Percentiles rank a stretch among this genome's conserved stretches.
phyloP scores from a whole-genome alignment of 2,329 filamentous ascomycete genomes.

The Aspergillus persii region DNA sequence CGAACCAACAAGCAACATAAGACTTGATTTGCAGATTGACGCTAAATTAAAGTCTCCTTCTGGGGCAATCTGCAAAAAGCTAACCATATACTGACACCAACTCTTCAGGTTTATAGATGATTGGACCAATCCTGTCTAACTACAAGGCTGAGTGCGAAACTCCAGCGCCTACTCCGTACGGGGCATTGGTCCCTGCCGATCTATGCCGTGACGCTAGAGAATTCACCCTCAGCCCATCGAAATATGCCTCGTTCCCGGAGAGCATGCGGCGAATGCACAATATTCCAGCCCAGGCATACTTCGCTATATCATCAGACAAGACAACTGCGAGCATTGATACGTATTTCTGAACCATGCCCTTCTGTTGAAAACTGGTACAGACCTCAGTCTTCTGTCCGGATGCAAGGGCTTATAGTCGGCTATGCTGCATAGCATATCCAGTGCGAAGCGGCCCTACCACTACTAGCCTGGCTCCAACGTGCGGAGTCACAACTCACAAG shows the following conservation, averaged over 20 bases:
- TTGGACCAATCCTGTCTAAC: too few species aligned
- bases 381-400: background rate
- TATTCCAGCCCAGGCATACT: too few species aligned
- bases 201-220: too few species aligned
- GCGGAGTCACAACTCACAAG: too few species aligned
- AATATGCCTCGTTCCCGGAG: too few species aligned
- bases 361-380: background rate
- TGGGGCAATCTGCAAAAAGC: background rate
- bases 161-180: too few species aligned
- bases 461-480: background rate
- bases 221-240: too few species aligned
- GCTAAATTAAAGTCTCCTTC: background rate
- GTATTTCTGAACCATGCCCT: background rate
- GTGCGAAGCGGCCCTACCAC: background rate
- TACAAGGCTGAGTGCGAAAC: too few species aligned
- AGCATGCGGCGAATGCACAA: too few species aligned
- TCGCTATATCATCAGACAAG: too few species aligned
- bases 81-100: background rate
- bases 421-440: background rate
- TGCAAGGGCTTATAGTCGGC: background rate
- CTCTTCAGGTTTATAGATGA: background rate
- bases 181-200: too few species aligned
- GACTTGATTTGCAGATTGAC: background rate
- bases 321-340: background rate
- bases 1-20: background rate